Conservation (phyloP, 202 grass and related monocot species). For the Carex sylvatica region DNA sequence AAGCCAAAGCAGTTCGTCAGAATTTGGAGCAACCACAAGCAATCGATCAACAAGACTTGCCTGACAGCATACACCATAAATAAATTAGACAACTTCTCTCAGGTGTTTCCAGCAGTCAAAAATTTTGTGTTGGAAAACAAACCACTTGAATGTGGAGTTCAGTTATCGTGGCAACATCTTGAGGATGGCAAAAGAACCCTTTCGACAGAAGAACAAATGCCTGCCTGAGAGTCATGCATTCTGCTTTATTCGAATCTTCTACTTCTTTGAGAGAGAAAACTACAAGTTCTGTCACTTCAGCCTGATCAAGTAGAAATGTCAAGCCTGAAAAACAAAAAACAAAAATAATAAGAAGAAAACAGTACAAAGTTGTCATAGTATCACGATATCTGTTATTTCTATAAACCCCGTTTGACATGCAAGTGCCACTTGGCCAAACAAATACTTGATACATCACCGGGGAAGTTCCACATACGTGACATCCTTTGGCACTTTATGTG, state of each 20-base stretch:
- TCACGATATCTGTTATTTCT: not conserved
- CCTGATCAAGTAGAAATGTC: slow-evolving; percentile 80
- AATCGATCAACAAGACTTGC: slow-evolving; percentile 75
- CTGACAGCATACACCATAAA: slow-evolving; percentile 29
- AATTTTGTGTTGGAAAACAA: slow-evolving; percentile 29
- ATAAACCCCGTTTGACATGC: too few relatives aligned
- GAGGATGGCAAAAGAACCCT: slow-evolving; percentile 86
- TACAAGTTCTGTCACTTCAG: slow-evolving; percentile 86
- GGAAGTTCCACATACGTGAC: too few relatives aligned
- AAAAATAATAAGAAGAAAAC: slow-evolving; percentile 14
- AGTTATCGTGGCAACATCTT: slow-evolving; percentile 81
- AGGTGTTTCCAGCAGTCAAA: not conserved
- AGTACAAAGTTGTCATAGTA: not conserved
- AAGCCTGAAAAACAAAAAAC: slow-evolving; percentile 52
- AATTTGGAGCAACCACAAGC: slow-evolving; percentile 57
- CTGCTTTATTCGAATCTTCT: slow-evolving; percentile 68
- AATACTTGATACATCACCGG: too few relatives aligned
- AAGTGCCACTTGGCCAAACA: too few relatives aligned
- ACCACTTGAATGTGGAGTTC: slow-evolving; percentile 97
- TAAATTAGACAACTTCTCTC: slow-evolving; percentile 1
- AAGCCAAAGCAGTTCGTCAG: slow-evolving; percentile 92
- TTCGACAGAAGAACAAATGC: slow-evolving; percentile 74
- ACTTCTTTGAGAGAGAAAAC: slow-evolving; percentile 79
- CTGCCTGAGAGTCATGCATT: slow-evolving; percentile 92
- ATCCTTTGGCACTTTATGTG: not conserved